A percentile compares a stretch with the other conserved stretches of the same genome.
Conservation (phyloP, 345 rosid species). For the Bretschneidera sinensis region DNA sequence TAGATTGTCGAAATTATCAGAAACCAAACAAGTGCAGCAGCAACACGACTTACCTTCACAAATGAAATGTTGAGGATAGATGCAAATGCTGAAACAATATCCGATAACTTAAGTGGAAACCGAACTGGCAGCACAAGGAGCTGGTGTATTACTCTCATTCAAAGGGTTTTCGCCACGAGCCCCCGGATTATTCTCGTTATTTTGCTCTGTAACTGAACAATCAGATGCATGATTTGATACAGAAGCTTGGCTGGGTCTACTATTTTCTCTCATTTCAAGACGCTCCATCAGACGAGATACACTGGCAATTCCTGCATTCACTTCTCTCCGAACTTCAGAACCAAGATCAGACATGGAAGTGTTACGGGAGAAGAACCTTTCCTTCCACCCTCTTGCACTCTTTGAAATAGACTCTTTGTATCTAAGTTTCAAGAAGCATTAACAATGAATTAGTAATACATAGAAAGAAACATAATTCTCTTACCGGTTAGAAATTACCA, state of each 20-base stretch:
- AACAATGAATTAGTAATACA: conserved; percentile 8
- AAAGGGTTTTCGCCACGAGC: conserved; percentile 19
- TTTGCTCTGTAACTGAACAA: conserved; percentile 23
- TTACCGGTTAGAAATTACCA: not conserved
- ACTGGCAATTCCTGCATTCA: conserved; percentile 42
- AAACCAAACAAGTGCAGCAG: too few relatives aligned
- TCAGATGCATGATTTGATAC: conserved; percentile 23
- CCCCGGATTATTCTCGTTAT: conserved; percentile 23
- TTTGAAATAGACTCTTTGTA: conserved; percentile 61
- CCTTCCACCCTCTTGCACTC: conserved; percentile 74
- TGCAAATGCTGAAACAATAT: conserved; percentile 20
- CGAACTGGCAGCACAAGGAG: conserved; percentile 30
- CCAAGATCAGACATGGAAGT: conserved; percentile 38
- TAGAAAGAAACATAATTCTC: not conserved
- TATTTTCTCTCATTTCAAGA: conserved; percentile 35
- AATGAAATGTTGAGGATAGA: conserved; percentile 47
- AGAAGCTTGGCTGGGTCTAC: conserved; percentile 26
- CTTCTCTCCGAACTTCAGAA: conserved; percentile 49
- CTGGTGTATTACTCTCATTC: conserved; percentile 22
- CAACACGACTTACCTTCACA: conserved; percentile 33
- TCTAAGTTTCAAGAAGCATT: conserved; percentile 22
- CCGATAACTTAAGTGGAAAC: conserved; percentile 25
- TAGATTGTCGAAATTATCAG: too few relatives aligned
- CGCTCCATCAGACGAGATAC: conserved; percentile 45
- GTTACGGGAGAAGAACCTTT: conserved; percentile 55